Evolutionary conservation across 2,329 filamentous ascomycete genomes (phyloP).

Genomic region (Elsinoe australis): DNA sequence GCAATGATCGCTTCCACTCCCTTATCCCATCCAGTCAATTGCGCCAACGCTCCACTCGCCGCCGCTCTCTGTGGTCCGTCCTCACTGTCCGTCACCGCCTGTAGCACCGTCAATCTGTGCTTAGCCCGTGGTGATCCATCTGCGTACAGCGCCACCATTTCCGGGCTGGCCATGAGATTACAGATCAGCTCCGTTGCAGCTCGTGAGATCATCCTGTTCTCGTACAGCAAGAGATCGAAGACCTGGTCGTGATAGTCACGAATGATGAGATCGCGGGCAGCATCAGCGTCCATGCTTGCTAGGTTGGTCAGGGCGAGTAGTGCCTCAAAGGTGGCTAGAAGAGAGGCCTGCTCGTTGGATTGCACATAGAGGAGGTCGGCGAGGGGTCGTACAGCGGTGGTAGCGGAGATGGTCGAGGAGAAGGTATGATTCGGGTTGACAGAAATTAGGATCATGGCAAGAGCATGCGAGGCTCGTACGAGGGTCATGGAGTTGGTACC

Average conservation of each 20-base stretch:
- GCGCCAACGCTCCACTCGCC: slow-evolving; percentile 80
- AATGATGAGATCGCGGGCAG: slow-evolving; percentile 61
- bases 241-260: slow-evolving; percentile 65
- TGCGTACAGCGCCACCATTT: slow-evolving; percentile 61
- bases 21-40: slow-evolving; percentile 69
- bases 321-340: slow-evolving; percentile 83
- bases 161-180: slow-evolving; percentile 68
- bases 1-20: slow-evolving; percentile 65
- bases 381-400: slow-evolving; percentile 75
- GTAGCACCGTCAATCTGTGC: slow-evolving; percentile 70
- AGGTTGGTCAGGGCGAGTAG: slow-evolving; percentile 91
- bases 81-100: slow-evolving; percentile 81
- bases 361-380: slow-evolving; percentile 65
- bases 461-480: slow-evolving; percentile 16
- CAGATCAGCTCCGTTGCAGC: slow-evolving; percentile 84
- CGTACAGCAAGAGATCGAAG: slow-evolving; percentile 74
- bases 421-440: slow-evolving; percentile 61
- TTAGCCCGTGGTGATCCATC: slow-evolving; percentile 59
- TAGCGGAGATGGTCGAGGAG: slow-evolving; percentile 62
- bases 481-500: slow-evolving; percentile 46
- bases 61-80: slow-evolving; percentile 72
- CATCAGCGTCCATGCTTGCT: slow-evolving; percentile 61
- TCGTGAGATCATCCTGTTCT: slow-evolving; percentile 67
- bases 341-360: slow-evolving; percentile 54
- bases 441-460: slow-evolving; percentile 70